These are phyloP conservation scores for Hanseniaspora hatyaiensis DNA, from an alignment of 805 yeast species.

Conservation along the genomic window DNA sequence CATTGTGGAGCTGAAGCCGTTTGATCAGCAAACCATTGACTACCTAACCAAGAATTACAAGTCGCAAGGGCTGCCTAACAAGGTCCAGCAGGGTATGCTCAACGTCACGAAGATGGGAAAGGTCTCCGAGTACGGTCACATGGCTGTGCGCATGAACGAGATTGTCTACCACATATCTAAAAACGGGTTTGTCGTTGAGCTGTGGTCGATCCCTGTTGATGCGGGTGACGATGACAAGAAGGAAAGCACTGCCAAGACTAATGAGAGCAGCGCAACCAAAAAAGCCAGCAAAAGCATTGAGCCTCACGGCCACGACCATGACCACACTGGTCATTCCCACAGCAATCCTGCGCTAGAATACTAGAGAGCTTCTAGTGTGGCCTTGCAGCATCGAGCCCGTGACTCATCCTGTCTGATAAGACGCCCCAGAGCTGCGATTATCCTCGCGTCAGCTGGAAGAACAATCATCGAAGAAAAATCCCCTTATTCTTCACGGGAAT, in stretches of 20 bases:
- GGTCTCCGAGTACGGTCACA: slow-evolving; percentile 61
- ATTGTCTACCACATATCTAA: slow-evolving; percentile 78
- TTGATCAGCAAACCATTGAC: slow-evolving; percentile 58
- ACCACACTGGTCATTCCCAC: slow-evolving; percentile 16
- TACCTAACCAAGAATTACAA: slow-evolving; percentile 58
- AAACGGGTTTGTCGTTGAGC: slow-evolving; percentile 72
- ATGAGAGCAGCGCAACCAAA: not conserved
- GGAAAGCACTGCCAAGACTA: not conserved
- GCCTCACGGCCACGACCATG: slow-evolving; percentile 15
- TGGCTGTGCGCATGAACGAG: slow-evolving; percentile 65
- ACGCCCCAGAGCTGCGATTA: not conserved
- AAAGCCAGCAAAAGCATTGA: slow-evolving; percentile 12
- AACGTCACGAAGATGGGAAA: slow-evolving; percentile 64
- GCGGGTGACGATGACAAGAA: slow-evolving; percentile 40
- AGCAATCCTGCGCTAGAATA: slow-evolving; percentile 6
- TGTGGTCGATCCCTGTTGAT: slow-evolving; percentile 96
- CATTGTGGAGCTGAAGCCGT: slow-evolving; percentile 66
- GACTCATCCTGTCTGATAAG: no score
- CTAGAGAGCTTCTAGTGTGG: not conserved
- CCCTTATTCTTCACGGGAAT: no score
- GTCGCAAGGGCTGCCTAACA: slow-evolving; percentile 49
- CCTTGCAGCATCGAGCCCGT: no score
- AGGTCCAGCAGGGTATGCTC: slow-evolving; percentile 75
- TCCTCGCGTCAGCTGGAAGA: no score
- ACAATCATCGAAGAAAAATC: no score